Evolutionary conservation across 164 flowering plant genomes (phyloP).

Genomic region (Aristolochia fimbriata): DNA sequence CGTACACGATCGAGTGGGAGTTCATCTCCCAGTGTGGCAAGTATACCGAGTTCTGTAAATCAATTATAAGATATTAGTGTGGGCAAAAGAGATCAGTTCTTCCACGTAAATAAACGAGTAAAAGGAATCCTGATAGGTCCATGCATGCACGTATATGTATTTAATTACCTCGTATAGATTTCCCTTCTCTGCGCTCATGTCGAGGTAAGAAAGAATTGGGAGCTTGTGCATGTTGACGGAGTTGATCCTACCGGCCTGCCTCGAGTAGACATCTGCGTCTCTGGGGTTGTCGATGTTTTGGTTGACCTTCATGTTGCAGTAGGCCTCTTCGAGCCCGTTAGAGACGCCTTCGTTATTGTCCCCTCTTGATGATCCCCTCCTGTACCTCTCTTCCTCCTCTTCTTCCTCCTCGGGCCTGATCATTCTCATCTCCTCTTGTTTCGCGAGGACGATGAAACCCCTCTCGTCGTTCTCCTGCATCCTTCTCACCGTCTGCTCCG

Average conservation of each 20-base stretch:
- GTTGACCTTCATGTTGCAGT: constrained; percentile 26
- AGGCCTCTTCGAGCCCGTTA: constrained; percentile 30
- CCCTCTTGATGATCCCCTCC: too few relatives aligned
- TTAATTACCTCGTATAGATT: constrained; percentile 23
- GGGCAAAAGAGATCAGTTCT: too few relatives aligned
- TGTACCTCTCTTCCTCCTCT: not conserved
- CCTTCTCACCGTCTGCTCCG: constrained; percentile 9
- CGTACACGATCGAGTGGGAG: constrained; percentile 27
- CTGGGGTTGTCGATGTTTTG: constrained; percentile 16
- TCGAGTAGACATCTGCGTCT: constrained; percentile 18
- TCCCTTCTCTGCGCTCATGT: constrained; percentile 39
- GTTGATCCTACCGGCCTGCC: constrained; percentile 26
- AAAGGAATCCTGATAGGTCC: too few relatives aligned
- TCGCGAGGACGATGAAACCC: constrained; percentile 22
- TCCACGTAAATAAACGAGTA: too few relatives aligned
- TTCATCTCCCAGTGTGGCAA: constrained; percentile 26
- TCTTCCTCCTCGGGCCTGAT: constrained; percentile 21
- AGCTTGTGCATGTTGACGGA: constrained; percentile 22
- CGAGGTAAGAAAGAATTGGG: constrained; percentile 26
- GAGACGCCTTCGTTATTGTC: too few relatives aligned
- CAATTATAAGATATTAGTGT: too few relatives aligned
- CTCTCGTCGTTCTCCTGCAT: constrained; percentile 18
- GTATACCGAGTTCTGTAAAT: constrained; percentile 31
- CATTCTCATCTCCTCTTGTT: constrained; percentile 9
- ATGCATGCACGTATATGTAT: too few relatives aligned